Evolutionary conservation across 2,329 filamentous ascomycete genomes (phyloP), one percentile per base, ranked within the genome.

Genomic region (Cryphonectria japonica): DNA sequence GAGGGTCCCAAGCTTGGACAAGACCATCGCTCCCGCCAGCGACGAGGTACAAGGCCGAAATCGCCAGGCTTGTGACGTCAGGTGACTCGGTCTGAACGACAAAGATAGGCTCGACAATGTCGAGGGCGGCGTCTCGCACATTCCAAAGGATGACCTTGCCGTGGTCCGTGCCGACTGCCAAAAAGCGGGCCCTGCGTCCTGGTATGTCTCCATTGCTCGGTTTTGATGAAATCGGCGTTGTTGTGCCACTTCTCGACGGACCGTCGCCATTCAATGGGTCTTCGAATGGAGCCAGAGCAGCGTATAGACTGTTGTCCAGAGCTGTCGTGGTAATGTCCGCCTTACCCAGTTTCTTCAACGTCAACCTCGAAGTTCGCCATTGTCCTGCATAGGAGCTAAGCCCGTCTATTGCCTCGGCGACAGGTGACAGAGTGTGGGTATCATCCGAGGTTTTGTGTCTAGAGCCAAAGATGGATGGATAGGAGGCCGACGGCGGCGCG

Each of bases 1-100:
- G 84, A n/a, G 93, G 93, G 82, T 99, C 96, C 96, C 96, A 99
- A 7, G 94, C 93, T 80, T 98, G 96, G 5, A 97, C 95, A 3
- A 98, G 87, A 0, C 96, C 95, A 81, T 99, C 96, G 75, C 93
- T 97, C 37, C 96, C 96, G 66, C 96, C 96, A 79, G 97, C 93
- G 8, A 98, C 92, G 22, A 99, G 82, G 78, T 97, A 97, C 22
- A 99, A 84, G 1, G 94, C 92, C 1, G 94, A 94, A 63, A 97
- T 80, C 7, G 92, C 96, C 22, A 99, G 81, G 72, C 91, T 93
- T 0, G 94, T 93, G 26, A 98, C 90, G 78, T 94, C 88, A 0
- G 95, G 94, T 0, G 95, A 98, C 62, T 97, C 94, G 0, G 96
- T 98, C 76, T 95, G 90, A 62, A 98, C 95, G 66, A 92, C 85